These are phyloP conservation scores for Colletotrichum theobromicola DNA, from an alignment of 2,329 filamentous ascomycete genomes.

Conservation along the genomic window DNA sequence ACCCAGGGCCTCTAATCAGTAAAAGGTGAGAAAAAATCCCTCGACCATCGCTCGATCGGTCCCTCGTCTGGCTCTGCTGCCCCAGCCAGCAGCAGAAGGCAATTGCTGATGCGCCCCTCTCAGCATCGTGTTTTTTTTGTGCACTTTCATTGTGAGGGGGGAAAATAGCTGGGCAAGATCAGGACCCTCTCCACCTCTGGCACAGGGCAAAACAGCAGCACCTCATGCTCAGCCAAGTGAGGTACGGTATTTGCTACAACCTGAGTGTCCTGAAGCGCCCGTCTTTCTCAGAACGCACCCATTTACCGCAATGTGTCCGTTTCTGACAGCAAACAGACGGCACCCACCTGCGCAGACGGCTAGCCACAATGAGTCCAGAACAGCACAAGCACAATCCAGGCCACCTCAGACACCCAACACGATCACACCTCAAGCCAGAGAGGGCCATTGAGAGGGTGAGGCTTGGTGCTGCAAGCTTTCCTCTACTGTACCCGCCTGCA, in stretches of 20 bases:
- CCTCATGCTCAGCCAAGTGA: neutral
- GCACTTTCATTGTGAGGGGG: neutral
- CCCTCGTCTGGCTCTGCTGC: neutral
- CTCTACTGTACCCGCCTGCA: neutral
- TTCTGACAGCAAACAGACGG: neutral
- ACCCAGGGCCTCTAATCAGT: slow-evolving; percentile 19
- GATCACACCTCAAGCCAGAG: neutral
- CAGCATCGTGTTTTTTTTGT: slow-evolving; percentile 1
- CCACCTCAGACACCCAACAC: neutral
- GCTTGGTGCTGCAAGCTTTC: slow-evolving; percentile 1
- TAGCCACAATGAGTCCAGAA: neutral
- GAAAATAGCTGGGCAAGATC: neutral
- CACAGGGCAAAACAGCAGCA: neutral
- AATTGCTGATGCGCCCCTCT: neutral
- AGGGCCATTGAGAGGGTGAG: neutral
- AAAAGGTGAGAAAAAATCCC: neutral
- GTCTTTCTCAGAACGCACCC: neutral
- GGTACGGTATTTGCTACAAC: neutral
- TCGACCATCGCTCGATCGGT: slow-evolving; percentile 14
- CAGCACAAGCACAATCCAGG: neutral
- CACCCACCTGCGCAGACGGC: neutral
- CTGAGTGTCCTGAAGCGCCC: neutral
- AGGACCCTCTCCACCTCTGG: neutral
- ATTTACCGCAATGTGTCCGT: neutral
- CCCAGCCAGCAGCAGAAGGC: neutral